A percentile compares a stretch with the other conserved stretches of the same genome.
Evolutionary conservation across 2,329 filamentous ascomycete genomes (phyloP).

Genomic region (Ploettnerulaceae sp.): DNA sequence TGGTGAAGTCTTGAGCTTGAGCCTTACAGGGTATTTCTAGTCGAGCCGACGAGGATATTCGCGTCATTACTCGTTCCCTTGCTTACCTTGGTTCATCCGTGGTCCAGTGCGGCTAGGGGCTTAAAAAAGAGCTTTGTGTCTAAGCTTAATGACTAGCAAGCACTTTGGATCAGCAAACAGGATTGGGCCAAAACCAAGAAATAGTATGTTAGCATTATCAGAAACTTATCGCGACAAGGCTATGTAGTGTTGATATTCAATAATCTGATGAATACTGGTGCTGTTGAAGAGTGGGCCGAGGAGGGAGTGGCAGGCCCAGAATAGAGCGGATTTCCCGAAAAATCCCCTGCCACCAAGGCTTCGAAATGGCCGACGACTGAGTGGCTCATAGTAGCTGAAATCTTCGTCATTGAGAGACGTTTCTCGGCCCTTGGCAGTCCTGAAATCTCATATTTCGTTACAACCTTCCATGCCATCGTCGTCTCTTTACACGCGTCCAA

Average conservation of each 20-base stretch:
- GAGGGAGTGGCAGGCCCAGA: not conserved
- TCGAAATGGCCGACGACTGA: constrained; percentile 13
- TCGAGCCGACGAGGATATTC: constrained; percentile 14
- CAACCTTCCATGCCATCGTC: constrained; percentile 13
- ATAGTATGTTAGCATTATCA: not conserved
- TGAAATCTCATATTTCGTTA: constrained; percentile 7
- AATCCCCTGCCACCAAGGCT: not conserved
- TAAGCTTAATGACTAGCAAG: not conserved
- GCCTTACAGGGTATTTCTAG: constrained; percentile 1
- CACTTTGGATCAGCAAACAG: not conserved
- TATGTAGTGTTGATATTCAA: too few relatives aligned
- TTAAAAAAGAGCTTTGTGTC: too few relatives aligned
- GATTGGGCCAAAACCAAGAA: not conserved
- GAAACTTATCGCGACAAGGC: too few relatives aligned
- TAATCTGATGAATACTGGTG: too few relatives aligned
- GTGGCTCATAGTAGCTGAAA: constrained; percentile 1
- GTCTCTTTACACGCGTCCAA: constrained; percentile 21
- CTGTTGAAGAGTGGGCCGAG: too few relatives aligned
- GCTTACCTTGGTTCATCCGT: too few relatives aligned
- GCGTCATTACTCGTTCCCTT: constrained; percentile 18
- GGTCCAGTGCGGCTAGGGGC: too few relatives aligned
- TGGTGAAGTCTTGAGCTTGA: constrained; percentile 1
- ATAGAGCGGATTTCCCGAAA: constrained; percentile 3
- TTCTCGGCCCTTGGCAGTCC: constrained; percentile 13
- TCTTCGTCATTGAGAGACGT: constrained; percentile 11